Evolutionary conservation across 108 stramenopile species (phyloP).

Genomic region (Skeletonema potamos): DNA sequence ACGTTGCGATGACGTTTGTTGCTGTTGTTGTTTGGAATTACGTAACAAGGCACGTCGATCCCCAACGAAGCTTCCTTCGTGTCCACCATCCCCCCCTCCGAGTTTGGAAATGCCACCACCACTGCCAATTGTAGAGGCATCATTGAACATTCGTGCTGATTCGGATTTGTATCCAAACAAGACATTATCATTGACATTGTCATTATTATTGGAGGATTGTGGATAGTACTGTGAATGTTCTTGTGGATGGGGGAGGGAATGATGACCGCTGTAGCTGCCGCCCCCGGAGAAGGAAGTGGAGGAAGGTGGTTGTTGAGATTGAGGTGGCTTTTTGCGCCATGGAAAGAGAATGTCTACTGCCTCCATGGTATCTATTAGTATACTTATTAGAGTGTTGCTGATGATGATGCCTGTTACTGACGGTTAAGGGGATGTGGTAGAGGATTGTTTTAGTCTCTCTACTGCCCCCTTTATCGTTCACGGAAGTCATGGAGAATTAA

Average conservation of each 20-base stretch:
- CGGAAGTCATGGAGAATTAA: too few relatives aligned
- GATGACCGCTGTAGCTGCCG: slow-evolving; percentile 1
- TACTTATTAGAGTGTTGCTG: too few relatives aligned
- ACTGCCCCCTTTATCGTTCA: too few relatives aligned
- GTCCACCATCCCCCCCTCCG: background rate
- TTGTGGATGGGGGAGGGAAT: slow-evolving; percentile 30
- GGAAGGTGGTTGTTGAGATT: background rate
- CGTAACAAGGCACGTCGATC: background rate
- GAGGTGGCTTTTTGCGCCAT: slow-evolving; percentile 18
- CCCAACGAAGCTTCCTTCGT: background rate
- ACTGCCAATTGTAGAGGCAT: too few relatives aligned
- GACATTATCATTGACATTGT: background rate
- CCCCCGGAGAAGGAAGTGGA: background rate
- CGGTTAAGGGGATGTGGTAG: too few relatives aligned
- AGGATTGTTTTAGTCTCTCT: too few relatives aligned
- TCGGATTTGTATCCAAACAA: background rate
- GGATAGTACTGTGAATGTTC: slow-evolving; percentile 2
- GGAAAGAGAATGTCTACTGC: slow-evolving; percentile 37
- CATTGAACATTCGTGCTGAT: background rate
- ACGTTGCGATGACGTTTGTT: background rate
- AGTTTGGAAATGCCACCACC: background rate
- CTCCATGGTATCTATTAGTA: background rate
- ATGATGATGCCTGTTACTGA: too few relatives aligned
- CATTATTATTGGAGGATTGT: too few relatives aligned
- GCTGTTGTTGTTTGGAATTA: background rate